These are phyloP conservation scores for Gnetum montanum DNA, from an alignment of 75 land plant species.

Conservation along the genomic window DNA sequence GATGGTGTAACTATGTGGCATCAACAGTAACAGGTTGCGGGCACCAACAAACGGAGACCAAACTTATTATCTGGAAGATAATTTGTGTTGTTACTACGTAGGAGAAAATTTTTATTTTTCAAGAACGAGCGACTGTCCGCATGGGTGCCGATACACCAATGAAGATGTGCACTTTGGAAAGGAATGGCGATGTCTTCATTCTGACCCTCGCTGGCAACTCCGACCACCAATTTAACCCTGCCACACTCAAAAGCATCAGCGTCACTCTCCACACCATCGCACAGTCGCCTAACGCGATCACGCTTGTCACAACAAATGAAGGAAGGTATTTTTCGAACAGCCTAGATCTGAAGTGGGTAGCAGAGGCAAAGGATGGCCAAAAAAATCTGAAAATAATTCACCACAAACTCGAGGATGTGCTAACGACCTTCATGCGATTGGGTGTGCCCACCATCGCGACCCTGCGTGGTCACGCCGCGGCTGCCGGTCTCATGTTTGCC, in stretches of 20 bases:
- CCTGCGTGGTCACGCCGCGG: constrained; percentile 38
- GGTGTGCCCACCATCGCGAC: constrained; percentile 31
- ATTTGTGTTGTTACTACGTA: too few relatives aligned
- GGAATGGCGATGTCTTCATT: constrained; percentile 20
- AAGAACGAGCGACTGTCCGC: too few relatives aligned
- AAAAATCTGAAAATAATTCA: not conserved
- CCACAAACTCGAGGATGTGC: constrained; percentile 13
- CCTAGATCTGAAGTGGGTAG: constrained; percentile 23
- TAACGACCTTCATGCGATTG: constrained; percentile 18
- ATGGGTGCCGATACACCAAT: too few relatives aligned
- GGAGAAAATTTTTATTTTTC: too few relatives aligned
- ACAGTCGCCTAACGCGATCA: not conserved
- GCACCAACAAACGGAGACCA: too few relatives aligned
- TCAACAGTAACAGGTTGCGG: too few relatives aligned
- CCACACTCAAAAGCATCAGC: constrained; percentile 13
- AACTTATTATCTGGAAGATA: too few relatives aligned
- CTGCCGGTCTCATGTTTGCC: constrained; percentile 35
- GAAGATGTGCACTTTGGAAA: constrained; percentile 18
- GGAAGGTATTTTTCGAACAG: constrained; percentile 37
- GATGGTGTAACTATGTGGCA: too few relatives aligned
- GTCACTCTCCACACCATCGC: constrained; percentile 4
- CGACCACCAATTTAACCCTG: constrained; percentile 26
- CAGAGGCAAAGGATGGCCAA: not conserved
- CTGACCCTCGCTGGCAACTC: constrained; percentile 18
- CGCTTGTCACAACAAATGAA: constrained; percentile 34